Conservation (phyloP, 129 eudicot species). For the Helianthus tuberosus region DNA sequence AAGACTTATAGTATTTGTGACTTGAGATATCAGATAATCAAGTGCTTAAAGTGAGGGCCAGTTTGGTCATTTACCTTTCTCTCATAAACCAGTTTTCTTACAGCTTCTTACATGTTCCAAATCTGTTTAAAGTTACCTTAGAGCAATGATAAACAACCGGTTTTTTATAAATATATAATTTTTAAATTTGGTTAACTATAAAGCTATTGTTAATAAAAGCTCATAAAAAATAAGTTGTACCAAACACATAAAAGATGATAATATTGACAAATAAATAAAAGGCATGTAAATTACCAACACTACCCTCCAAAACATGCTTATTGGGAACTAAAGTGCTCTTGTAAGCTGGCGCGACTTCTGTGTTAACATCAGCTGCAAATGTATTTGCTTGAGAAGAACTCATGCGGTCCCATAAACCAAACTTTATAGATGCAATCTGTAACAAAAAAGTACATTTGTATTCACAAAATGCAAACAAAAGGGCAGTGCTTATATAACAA, state of each 20-base stretch:
- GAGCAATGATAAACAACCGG: background rate
- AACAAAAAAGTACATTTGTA: conserved; percentile 13
- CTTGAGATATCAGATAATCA: background rate
- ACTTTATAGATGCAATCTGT: conserved; percentile 70
- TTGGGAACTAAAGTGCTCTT: conserved; percentile 22
- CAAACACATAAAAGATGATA: background rate
- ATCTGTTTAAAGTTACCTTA: background rate
- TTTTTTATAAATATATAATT: too few relatives aligned
- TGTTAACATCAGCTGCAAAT: conserved; percentile 36
- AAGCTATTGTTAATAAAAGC: background rate
- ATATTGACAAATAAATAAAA: background rate
- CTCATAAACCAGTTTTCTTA: background rate
- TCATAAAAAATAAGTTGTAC: background rate
- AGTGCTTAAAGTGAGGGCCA: background rate
- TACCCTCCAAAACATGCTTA: conserved; percentile 12
- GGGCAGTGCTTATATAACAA: background rate
- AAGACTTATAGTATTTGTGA: too few relatives aligned
- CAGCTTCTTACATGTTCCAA: background rate
- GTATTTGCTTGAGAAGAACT: conserved; percentile 44
- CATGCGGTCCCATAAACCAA: conserved; percentile 75
- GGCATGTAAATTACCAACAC: conserved; percentile 42
- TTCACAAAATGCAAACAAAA: background rate
- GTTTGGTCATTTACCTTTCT: background rate
- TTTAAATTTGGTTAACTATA: too few relatives aligned
- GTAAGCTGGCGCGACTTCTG: conserved; percentile 48